Conservation (phyloP, 2,329 filamentous ascomycete species). For the Arthroderma sp. region DNA sequence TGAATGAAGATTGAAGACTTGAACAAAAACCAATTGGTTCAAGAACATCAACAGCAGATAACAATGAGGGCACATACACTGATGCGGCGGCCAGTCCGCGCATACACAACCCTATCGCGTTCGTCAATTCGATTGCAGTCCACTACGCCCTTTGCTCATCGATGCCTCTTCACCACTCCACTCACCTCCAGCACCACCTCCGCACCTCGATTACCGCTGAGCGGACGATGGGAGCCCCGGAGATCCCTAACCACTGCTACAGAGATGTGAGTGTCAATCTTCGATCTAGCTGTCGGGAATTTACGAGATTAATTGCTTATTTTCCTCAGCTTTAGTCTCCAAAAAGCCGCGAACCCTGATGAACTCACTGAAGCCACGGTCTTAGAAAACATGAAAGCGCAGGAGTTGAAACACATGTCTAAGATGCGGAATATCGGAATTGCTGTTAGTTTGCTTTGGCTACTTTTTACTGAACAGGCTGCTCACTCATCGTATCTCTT, state of each 20-base stretch:
- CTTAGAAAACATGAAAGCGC: conserved; percentile 66
- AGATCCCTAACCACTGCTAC: conserved; percentile 34
- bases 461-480: not conserved
- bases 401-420: conserved; percentile 65
- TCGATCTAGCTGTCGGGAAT: not conserved
- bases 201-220: conserved; percentile 28
- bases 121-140: conserved; percentile 25
- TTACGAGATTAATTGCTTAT: conserved; percentile 11
- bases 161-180: conserved; percentile 30
- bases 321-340: conserved; percentile 31
- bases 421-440: conserved; percentile 95
- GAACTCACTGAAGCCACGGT: conserved; percentile 52
- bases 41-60: not conserved
- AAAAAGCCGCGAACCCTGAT: conserved; percentile 47
- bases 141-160: conserved; percentile 26
- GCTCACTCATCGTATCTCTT: conserved; percentile 6
- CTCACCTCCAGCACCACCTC: conserved; percentile 25
- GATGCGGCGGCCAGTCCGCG: conserved; percentile 30
- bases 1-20: not conserved
- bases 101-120: conserved; percentile 28
- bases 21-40: not conserved
- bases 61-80: conserved; percentile 32
- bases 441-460: conserved; percentile 46
- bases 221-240: conserved; percentile 32
- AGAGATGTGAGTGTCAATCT: conserved; percentile 29